Evolutionary conservation across 2,329 filamentous ascomycete genomes (phyloP).

Genomic region (Fusarium graminum): DNA sequence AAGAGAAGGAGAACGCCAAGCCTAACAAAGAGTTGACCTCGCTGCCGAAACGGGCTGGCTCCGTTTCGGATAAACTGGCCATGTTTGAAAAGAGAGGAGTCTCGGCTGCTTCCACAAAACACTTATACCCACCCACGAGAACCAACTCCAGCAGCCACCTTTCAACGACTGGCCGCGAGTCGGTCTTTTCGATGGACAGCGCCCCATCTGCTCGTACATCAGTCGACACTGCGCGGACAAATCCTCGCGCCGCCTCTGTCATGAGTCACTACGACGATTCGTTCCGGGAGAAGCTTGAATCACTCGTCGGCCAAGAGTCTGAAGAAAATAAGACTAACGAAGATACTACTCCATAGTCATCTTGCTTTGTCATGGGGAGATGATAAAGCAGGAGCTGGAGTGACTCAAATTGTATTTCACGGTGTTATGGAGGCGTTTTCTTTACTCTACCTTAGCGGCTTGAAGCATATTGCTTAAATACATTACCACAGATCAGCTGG

Average conservation of each 20-base stretch:
- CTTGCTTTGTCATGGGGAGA: not conserved
- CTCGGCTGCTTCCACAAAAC: constrained; percentile 4
- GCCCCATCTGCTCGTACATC: constrained; percentile 26
- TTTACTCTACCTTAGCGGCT: constrained; percentile 9
- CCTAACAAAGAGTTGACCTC: constrained; percentile 13
- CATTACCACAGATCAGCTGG: not conserved
- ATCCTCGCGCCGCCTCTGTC: constrained; percentile 13
- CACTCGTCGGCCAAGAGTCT: constrained; percentile 26
- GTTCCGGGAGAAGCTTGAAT: constrained; percentile 33
- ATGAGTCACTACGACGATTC: constrained; percentile 36
- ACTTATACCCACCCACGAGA: constrained; percentile 1
- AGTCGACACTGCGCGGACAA: constrained; percentile 21
- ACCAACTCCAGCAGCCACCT: constrained; percentile 24
- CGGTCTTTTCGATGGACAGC: constrained; percentile 24
- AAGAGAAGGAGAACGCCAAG: constrained; percentile 15
- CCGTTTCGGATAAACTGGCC: constrained; percentile 30
- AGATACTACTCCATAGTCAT: not conserved
- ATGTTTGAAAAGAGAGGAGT: constrained; percentile 32
- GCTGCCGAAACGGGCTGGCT: constrained; percentile 26
- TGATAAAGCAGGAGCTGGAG: not conserved
- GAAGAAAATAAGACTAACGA: not conserved
- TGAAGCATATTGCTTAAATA: constrained; percentile 5
- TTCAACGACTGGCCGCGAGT: constrained; percentile 12
- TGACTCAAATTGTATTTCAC: not conserved
- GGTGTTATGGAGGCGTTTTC: constrained; percentile 3